These are phyloP conservation scores for Cordyceps javanica DNA, from an alignment of 2,329 filamentous ascomycete genomes.

Conservation along the genomic window DNA sequence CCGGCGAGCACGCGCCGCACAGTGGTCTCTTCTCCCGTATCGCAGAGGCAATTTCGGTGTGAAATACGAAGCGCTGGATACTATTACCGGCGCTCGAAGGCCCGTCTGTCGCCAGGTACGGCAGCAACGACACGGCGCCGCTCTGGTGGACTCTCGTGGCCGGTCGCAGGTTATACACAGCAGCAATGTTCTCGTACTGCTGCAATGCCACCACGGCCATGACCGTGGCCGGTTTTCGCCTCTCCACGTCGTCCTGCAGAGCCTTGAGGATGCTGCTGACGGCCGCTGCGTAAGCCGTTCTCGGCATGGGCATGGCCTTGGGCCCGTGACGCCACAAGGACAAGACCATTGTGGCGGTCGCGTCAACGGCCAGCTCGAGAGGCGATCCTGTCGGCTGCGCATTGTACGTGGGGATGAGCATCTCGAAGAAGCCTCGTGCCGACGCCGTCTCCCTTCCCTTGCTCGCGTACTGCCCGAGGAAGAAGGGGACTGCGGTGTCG, in stretches of 20 bases:
- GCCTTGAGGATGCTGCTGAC: neutral
- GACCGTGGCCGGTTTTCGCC: neutral
- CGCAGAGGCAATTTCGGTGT: neutral
- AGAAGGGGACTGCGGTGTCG: slow-evolving; percentile 12
- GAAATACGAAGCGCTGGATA: neutral
- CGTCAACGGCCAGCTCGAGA: slow-evolving; percentile 16
- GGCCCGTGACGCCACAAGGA: neutral
- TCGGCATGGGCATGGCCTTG: neutral
- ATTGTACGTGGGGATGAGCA: slow-evolving; percentile 13
- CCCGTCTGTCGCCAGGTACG: neutral
- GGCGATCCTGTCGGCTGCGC: slow-evolving; percentile 15
- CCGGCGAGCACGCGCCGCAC: too few species aligned
- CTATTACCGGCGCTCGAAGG: neutral
- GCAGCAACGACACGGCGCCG: neutral
- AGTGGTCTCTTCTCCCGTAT: neutral
- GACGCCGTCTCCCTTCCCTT: slow-evolving; percentile 15
- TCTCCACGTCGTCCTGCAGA: neutral
- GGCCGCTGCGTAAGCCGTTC: neutral
- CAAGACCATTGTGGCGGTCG: neutral
- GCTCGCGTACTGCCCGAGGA: slow-evolving; percentile 2
- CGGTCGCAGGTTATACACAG: neutral
- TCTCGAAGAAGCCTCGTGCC: slow-evolving; percentile 16
- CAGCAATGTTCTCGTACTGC: neutral
- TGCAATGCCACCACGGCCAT: neutral
- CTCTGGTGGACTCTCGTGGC: neutral